These are phyloP conservation scores for Teratosphaeria epicoccoides DNA, from an alignment of 2,329 filamentous ascomycete species.

Conservation along the genomic window DNA sequence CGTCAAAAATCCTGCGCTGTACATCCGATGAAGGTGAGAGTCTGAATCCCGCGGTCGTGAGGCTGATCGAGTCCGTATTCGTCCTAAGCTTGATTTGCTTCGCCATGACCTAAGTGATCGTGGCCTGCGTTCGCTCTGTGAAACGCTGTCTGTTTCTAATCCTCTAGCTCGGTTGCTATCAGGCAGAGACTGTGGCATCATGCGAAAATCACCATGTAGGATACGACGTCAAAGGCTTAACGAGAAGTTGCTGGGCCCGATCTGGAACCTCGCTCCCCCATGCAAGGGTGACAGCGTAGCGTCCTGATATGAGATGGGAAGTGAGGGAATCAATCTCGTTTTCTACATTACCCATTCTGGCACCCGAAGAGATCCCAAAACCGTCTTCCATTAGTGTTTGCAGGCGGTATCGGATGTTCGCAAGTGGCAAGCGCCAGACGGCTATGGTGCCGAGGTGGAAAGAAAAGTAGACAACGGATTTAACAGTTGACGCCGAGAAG, in stretches of 20 bases:
- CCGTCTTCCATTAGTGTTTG: not conserved
- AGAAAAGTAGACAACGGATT: not conserved
- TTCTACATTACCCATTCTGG: not conserved
- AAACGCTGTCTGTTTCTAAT: not conserved
- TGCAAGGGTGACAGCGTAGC: not conserved
- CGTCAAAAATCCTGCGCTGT: slow-evolving; percentile 1
- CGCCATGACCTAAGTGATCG: not conserved
- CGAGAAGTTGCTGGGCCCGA: not conserved
- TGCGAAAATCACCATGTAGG: not conserved
- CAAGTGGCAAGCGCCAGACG: not conserved
- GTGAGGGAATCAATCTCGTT: not conserved
- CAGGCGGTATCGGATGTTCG: not conserved
- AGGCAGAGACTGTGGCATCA: not conserved
- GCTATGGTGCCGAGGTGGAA: not conserved
- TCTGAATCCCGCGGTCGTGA: not conserved
- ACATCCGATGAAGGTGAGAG: slow-evolving; percentile 1
- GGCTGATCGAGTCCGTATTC: not conserved
- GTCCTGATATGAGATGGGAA: not conserved
- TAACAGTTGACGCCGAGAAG: not conserved
- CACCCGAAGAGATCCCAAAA: not conserved
- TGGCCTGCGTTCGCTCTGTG: not conserved
- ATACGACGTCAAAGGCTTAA: not conserved
- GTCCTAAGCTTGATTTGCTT: not conserved
- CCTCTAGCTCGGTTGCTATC: not conserved
- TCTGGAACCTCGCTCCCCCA: not conserved